Percentiles rank a stretch among this genome's conserved stretches.
These are phyloP conservation scores for Anastatica hierochuntica DNA, from an alignment of 345 rosid species.

Conservation along the genomic window DNA sequence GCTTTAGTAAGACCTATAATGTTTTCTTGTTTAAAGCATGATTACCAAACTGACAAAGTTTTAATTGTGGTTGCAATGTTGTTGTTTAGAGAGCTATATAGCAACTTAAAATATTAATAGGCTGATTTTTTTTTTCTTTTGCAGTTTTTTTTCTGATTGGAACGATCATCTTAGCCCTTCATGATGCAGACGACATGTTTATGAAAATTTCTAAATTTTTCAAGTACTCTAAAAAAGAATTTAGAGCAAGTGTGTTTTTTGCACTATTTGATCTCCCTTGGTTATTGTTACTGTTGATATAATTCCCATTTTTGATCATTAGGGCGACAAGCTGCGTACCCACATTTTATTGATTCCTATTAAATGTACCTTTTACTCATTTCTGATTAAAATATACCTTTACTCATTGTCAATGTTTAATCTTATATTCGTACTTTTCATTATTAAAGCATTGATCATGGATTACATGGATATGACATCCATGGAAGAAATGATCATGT, in stretches of 20 bases:
- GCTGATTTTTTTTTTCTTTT: not conserved
- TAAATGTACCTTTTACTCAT: no score
- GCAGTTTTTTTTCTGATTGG: conserved; percentile 73
- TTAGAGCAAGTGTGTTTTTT: conserved; percentile 76
- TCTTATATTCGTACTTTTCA: conserved; percentile 7
- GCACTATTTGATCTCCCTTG: conserved; percentile 78
- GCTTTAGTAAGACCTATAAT: no score
- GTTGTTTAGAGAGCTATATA: no score
- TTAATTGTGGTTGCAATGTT: not conserved
- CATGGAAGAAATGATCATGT: conserved; percentile 20
- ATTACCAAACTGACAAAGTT: no score
- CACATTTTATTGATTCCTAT: no score
- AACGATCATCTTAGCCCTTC: conserved; percentile 63
- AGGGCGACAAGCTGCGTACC: conserved; percentile 41
- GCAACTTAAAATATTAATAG: no score
- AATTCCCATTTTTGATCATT: conserved; percentile 87
- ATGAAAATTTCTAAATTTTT: conserved; percentile 80
- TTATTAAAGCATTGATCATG: conserved; percentile 42
- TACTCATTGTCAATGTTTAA: not conserved
- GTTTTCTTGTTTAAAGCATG: not conserved
- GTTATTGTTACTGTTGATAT: conserved; percentile 59
- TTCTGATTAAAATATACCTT: not conserved
- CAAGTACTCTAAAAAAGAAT: conserved; percentile 64
- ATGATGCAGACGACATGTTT: conserved; percentile 78
- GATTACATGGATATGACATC: conserved; percentile 39